A percentile compares a stretch with the other conserved stretches of the same genome.
Conservation (phyloP, 2,329 filamentous ascomycete genomes). For the Alternaria sp. region DNA sequence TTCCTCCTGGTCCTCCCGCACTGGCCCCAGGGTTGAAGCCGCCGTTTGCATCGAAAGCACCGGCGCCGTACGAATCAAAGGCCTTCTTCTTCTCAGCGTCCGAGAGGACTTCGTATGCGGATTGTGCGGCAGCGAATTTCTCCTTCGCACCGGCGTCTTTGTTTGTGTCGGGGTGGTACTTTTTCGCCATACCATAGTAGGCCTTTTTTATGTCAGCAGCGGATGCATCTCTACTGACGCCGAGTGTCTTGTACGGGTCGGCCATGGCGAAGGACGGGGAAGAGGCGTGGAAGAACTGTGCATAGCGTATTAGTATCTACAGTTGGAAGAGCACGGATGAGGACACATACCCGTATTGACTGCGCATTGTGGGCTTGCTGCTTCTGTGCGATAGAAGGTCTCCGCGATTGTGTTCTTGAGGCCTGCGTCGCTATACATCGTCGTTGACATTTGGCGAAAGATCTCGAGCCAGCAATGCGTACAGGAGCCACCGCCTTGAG, state of each 20-base stretch:
- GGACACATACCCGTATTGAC: constrained; percentile 42
- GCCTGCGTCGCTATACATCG: constrained; percentile 39
- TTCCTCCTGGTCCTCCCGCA: constrained; percentile 68
- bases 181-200: constrained; percentile 97
- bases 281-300: constrained; percentile 49
- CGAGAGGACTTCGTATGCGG: constrained; percentile 91
- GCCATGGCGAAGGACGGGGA: constrained; percentile 69
- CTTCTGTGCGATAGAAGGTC: constrained; percentile 33
- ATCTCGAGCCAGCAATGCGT: constrained; percentile 39
- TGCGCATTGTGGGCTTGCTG: constrained; percentile 31
- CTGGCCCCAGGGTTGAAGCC: constrained; percentile 81
- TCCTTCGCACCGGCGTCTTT: constrained; percentile 94
- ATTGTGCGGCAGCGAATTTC: constrained; percentile 90
- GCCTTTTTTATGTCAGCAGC: constrained; percentile 94
- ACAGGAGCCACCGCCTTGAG: constrained; percentile 43
- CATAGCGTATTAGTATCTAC: constrained; percentile 22
- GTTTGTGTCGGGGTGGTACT: constrained; percentile 97
- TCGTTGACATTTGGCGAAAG: constrained; percentile 42
- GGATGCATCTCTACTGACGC: constrained; percentile 82
- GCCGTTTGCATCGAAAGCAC: constrained; percentile 71
- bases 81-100: constrained; percentile 93
- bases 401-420: constrained; percentile 34
- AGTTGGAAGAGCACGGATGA: not conserved
- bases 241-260: constrained; percentile 88
- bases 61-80: constrained; percentile 88